Evolutionary conservation across 225 moss, liverwort and hornwort genomes (phyloP).

Genomic region (Polytrichum formosum): DNA sequence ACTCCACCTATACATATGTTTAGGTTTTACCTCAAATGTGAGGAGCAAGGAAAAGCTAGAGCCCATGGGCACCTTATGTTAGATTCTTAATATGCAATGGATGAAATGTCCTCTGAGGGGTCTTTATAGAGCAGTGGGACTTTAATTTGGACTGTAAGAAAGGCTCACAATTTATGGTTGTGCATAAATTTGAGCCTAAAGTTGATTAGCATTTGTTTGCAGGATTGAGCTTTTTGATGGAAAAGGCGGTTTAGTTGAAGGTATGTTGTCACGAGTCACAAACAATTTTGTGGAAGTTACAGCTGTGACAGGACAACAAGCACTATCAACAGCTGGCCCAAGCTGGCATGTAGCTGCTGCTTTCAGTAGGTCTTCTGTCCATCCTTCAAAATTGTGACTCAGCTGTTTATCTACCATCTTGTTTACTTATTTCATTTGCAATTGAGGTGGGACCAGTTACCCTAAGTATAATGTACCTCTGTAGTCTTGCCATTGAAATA

Average conservation of each 20-base stretch:
- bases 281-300: constrained; percentile 66
- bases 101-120: too few species aligned
- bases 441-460: too few species aligned
- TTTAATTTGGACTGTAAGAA: too few species aligned
- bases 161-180: background rate
- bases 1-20: too few species aligned
- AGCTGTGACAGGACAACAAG: constrained; percentile 38
- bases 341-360: constrained; percentile 94
- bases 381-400: background rate
- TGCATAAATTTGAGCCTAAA: background rate
- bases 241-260: constrained; percentile 64
- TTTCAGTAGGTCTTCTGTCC: constrained; percentile 38
- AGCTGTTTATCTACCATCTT: background rate
- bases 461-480: too few species aligned
- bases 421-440: too few species aligned
- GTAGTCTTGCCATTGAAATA: too few species aligned
- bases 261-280: constrained; percentile 46
- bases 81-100: too few species aligned
- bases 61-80: too few species aligned
- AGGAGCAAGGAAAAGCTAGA: too few species aligned
- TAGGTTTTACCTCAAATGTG: too few species aligned
- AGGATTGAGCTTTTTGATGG: constrained; percentile 97
- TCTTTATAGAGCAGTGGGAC: too few species aligned
- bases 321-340: constrained; percentile 48
- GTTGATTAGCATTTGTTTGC: constrained; percentile 6